phyloP scores from a whole-genome alignment of 495 filamentous ascomycete species.

The Letharia columbiana region DNA sequence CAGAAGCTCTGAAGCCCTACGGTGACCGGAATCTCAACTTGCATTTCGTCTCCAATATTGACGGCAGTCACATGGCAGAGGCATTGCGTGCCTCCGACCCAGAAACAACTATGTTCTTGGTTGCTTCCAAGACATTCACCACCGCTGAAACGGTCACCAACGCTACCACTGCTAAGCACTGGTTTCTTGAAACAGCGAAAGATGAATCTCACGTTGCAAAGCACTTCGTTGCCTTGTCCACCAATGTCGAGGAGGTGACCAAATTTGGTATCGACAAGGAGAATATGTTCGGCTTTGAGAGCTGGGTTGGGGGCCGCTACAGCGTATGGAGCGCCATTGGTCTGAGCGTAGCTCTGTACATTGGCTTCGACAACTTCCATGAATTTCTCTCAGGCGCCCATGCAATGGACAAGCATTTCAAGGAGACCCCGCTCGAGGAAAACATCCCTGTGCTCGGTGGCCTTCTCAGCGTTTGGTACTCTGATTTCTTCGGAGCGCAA shows the following conservation, averaged over 20 bases:
- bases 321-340: conserved; percentile 98
- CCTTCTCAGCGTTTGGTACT: conserved; percentile 95
- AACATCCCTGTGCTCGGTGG: conserved; percentile 93
- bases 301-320: conserved; percentile 97
- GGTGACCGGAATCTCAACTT: conserved; percentile 73
- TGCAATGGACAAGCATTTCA: conserved; percentile 98
- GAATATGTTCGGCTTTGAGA: conserved; percentile 99
- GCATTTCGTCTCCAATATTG: conserved; percentile 99
- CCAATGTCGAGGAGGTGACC: conserved; percentile 87
- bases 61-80: conserved; percentile 95
- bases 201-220: conserved; percentile 74
- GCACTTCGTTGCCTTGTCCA: conserved; percentile 97
- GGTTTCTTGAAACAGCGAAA: conserved; percentile 86
- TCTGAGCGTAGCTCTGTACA: conserved; percentile 84
- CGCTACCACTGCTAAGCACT: conserved; percentile 89
- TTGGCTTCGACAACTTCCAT: conserved; percentile 95
- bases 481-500: conserved; percentile 95
- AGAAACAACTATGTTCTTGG: conserved; percentile 93
- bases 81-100: conserved; percentile 81
- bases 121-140: conserved; percentile 99
- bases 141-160: conserved; percentile 96
- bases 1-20: conserved; percentile 92
- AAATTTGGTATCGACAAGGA: conserved; percentile 96
- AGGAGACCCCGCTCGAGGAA: conserved; percentile 75
- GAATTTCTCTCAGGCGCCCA: conserved; percentile 92